Percentiles rank a stretch among this genome's conserved stretches.
These are phyloP conservation scores for Trichocladium uniseriatum DNA, from an alignment of 495 filamentous ascomycete species.

Conservation along the genomic window DNA sequence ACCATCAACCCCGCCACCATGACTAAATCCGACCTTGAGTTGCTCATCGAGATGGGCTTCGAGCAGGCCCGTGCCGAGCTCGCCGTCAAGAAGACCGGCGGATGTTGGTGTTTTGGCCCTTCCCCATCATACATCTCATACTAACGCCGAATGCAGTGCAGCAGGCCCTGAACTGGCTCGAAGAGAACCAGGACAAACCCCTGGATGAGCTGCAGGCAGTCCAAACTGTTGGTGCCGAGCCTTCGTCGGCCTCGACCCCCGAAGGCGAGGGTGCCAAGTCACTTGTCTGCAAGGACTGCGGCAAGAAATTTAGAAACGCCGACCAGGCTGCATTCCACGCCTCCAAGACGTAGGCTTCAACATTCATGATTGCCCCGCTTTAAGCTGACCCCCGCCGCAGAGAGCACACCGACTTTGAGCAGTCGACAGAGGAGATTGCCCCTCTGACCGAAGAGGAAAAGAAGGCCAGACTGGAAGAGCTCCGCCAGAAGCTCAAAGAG, in stretches of 20 bases:
- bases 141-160: slow-evolving; percentile 49
- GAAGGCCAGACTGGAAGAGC: slow-evolving; percentile 62
- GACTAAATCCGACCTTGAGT: slow-evolving; percentile 61
- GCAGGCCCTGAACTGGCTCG: slow-evolving; percentile 88
- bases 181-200: slow-evolving; percentile 73
- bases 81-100: slow-evolving; percentile 68
- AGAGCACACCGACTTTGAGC: slow-evolving; percentile 82
- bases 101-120: slow-evolving; percentile 44
- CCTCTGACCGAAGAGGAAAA: slow-evolving; percentile 91
- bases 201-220: slow-evolving; percentile 62
- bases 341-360: slow-evolving; percentile 54
- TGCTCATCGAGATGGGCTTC: slow-evolving; percentile 92
- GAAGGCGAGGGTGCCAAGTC: slow-evolving; percentile 47
- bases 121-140: background rate
- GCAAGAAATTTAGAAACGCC: slow-evolving; percentile 75
- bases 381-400: slow-evolving; percentile 28
- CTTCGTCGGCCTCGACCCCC: slow-evolving; percentile 40
- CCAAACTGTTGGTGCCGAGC: slow-evolving; percentile 10
- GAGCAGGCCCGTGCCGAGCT: slow-evolving; percentile 69
- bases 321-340: slow-evolving; percentile 85
- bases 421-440: slow-evolving; percentile 84
- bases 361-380: background rate
- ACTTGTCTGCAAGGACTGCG: slow-evolving; percentile 78
- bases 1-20: slow-evolving; percentile 34
- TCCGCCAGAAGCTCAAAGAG: slow-evolving; percentile 60